Evolutionary conservation across 2,329 filamentous ascomycete species (phyloP), one percentile per base, ranked within the genome.

Genomic region (Lecanicillium sp.): DNA sequence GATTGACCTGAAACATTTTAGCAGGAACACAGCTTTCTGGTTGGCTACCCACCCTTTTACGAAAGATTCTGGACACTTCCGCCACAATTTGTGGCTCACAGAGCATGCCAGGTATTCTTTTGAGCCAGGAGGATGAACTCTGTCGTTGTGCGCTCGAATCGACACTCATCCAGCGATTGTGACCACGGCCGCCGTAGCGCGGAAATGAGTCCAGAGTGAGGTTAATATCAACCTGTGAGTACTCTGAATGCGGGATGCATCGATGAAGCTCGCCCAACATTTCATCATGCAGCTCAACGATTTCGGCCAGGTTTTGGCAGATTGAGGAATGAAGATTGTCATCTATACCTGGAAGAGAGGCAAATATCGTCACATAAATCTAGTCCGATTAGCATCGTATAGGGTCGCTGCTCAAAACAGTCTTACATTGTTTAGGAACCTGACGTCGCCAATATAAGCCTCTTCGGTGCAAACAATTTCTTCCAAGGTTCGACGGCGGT

Each of bases 391-490:
- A n/a, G n/a, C n/a, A n/a, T n/a, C n/a, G n/a, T n/a, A n/a, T n/a
- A n/a, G n/a, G n/a, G n/a, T n/a, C n/a, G n/a, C n/a, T 44, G 37
- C 1, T n/a, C 8, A 12, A 4, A n/a, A n/a, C 22, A 22, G 29
- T 52, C 78, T 55, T 64, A 90, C 89, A 61, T 94, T 88, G 56
- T 84, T 83, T 43, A 96, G 67, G 47, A 92, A 87, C 50, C 86
- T 86, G 42, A 96, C 62, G 51, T 95, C 90, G 13, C 81, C 78
- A 50, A 96, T 80, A 56, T 96, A 96, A 51, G 82, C 78, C 55
- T 92, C 84, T 58, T 96, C 92, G 0, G 89, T 94, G 41, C 65
- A 74, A 44, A 95, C 78, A 36, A 96, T 67, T 61, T 96, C 92
- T 54, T 92, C 85, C 27, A 96, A 62, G 29, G 94, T 79, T 45